phyloP scores from a whole-genome alignment of 176 grass and related monocot species.

The Elaeis guineensis region DNA sequence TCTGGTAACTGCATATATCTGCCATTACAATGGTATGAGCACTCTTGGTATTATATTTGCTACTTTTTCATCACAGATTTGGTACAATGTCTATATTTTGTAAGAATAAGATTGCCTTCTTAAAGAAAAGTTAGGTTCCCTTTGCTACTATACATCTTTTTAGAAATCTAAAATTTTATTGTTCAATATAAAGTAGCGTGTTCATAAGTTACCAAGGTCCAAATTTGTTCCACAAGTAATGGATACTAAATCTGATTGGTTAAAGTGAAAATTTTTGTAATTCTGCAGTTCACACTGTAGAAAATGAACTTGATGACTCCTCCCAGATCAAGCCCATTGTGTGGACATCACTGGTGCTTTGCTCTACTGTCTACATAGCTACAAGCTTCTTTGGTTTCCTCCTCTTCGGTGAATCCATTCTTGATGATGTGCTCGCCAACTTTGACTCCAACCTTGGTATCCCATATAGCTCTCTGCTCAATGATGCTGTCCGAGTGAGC shows the following conservation, averaged over 20 bases:
- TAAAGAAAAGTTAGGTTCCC: too few relatives aligned
- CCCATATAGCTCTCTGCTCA: conserved; percentile 71
- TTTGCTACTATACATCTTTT: too few relatives aligned
- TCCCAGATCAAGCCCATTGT: conserved; percentile 84
- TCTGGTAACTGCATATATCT: conserved; percentile 88
- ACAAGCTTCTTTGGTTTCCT: conserved; percentile 91
- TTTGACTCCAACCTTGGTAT: conserved; percentile 89
- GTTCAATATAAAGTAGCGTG: too few relatives aligned
- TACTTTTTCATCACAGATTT: not conserved
- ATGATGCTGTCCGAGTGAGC: conserved; percentile 81
- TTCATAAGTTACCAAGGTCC: too few relatives aligned
- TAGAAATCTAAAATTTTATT: too few relatives aligned
- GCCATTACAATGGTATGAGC: conserved; percentile 83
- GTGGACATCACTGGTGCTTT: conserved; percentile 51
- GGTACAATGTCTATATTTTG: too few relatives aligned
- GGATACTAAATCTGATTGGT: conserved; percentile 2
- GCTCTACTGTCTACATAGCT: conserved; percentile 70
- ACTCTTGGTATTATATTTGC: not conserved
- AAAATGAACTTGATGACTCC: conserved; percentile 76
- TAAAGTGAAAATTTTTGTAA: conserved; percentile 6
- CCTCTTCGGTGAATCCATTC: conserved; percentile 74
- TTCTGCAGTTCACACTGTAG: conserved; percentile 75
- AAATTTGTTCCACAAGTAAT: too few relatives aligned
- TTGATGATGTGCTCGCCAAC: conserved; percentile 83
- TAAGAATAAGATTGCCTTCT: too few relatives aligned